These are phyloP conservation scores for Wickerhamomyces hampshirensis DNA, from an alignment of 805 yeast genomes.

Conservation along the genomic window DNA sequence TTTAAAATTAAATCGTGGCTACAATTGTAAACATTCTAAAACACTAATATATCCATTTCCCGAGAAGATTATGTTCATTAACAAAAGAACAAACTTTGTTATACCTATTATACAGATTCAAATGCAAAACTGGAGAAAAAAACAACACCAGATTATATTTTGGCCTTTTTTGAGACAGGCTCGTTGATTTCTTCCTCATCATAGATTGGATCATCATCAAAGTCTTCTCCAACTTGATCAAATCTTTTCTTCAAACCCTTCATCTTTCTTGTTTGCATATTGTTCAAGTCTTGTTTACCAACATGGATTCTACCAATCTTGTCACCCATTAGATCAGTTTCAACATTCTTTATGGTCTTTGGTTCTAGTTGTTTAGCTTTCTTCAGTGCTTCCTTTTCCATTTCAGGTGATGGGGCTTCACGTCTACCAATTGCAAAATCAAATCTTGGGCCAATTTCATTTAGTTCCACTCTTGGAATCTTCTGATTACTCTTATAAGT, in stretches of 20 bases:
- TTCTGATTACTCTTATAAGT: conserved; percentile 81
- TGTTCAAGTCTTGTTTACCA: conserved; percentile 88
- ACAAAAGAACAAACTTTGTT: no score
- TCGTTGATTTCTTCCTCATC: conserved; percentile 35
- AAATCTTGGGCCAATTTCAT: conserved; percentile 92
- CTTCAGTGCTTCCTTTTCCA: conserved; percentile 84
- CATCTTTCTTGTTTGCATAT: conserved; percentile 96
- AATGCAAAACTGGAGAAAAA: not conserved
- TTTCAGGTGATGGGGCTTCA: conserved; percentile 75
- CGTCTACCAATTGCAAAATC: conserved; percentile 91
- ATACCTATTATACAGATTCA: not conserved
- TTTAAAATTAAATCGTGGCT: no score
- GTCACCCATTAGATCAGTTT: conserved; percentile 88
- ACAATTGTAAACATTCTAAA: no score
- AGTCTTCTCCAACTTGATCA: conserved; percentile 60
- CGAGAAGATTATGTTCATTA: no score
- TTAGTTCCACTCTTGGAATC: conserved; percentile 89
- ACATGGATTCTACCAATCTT: conserved; percentile 94
- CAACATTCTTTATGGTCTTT: conserved; percentile 83
- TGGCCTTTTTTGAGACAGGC: conserved; percentile 29
- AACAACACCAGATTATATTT: conserved; percentile 8
- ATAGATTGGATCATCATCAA: conserved; percentile 44
- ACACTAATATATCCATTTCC: no score
- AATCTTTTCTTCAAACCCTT: conserved; percentile 88
- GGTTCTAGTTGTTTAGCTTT: conserved; percentile 78